Conservation (phyloP, 2,329 filamentous ascomycete genomes). For the Chrysoporthe austroafricana region DNA sequence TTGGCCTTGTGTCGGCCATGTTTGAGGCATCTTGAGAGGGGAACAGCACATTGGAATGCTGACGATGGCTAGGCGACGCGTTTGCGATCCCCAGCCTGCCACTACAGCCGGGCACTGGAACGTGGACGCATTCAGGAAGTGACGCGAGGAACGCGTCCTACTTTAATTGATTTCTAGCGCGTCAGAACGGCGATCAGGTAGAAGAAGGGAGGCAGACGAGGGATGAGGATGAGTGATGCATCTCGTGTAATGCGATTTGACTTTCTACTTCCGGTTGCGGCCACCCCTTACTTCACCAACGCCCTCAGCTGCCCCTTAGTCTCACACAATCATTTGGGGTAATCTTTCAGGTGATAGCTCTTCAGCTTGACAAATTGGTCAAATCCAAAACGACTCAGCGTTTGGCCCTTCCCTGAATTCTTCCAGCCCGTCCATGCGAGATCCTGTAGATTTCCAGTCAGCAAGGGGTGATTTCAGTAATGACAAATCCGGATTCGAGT, state of each 20-base stretch:
- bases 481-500: constrained; percentile 18
- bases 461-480: constrained; percentile 25
- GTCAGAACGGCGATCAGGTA: constrained; percentile 2
- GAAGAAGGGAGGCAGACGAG: constrained; percentile 8
- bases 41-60: constrained; percentile 22
- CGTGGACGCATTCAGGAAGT: constrained; percentile 15
- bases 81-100: background rate
- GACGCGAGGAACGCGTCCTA: constrained; percentile 22
- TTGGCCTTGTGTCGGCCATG: constrained; percentile 13
- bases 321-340: constrained; percentile 57
- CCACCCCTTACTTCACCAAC: constrained; percentile 26
- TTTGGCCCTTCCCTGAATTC: constrained; percentile 91
- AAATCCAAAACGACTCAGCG: constrained; percentile 86
- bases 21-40: constrained; percentile 4
- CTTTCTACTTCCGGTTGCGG: constrained; percentile 18
- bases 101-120: constrained; percentile 17
- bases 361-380: constrained; percentile 96
- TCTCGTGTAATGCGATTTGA: constrained; percentile 13
- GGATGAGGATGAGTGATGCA: constrained; percentile 20
- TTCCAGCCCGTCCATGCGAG: constrained; percentile 98
- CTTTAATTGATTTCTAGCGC: constrained; percentile 26
- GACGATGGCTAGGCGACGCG: background rate
- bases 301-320: constrained; percentile 7
- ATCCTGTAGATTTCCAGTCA: constrained; percentile 58
- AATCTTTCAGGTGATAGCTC: constrained; percentile 91